These are phyloP conservation scores for Pittosporum tobira DNA, from an alignment of 129 eudicot species.

Conservation along the genomic window DNA sequence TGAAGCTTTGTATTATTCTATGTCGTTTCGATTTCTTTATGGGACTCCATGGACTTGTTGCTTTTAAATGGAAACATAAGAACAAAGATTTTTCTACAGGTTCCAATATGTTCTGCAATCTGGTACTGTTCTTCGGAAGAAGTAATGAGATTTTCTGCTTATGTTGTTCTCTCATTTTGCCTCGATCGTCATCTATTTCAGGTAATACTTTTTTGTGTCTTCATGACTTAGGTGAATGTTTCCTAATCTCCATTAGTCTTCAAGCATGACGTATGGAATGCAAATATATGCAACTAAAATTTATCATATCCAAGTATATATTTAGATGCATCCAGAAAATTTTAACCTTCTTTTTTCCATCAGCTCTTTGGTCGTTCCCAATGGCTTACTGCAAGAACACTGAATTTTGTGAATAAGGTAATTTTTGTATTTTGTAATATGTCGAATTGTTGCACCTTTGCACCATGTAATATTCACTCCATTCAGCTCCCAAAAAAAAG, in stretches of 20 bases:
- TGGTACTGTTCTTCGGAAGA: conserved; percentile 94
- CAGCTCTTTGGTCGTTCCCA: conserved; percentile 94
- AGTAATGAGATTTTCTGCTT: conserved; percentile 88
- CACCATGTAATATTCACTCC: too few relatives aligned
- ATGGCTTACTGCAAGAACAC: conserved; percentile 87
- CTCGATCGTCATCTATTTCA: conserved; percentile 89
- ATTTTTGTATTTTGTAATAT: too few relatives aligned
- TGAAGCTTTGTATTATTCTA: neutral
- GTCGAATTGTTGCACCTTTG: too few relatives aligned
- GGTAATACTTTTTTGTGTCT: too few relatives aligned
- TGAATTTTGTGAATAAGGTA: conserved; percentile 63
- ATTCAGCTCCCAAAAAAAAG: too few relatives aligned
- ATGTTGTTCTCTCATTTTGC: conserved; percentile 68
- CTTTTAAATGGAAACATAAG: neutral
- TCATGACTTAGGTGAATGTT: too few relatives aligned
- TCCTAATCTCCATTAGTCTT: too few relatives aligned
- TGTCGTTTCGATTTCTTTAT: neutral
- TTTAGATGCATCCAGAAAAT: neutral
- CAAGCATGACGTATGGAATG: neutral
- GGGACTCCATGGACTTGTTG: neutral
- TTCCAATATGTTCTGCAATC: conserved; percentile 79
- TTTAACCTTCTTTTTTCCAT: neutral
- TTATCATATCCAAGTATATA: neutral
- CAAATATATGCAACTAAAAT: neutral
- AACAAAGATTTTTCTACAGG: conserved; percentile 22